phyloP scores from a whole-genome alignment of 805 yeast genomes.

The Lachancea kluyveri region DNA sequence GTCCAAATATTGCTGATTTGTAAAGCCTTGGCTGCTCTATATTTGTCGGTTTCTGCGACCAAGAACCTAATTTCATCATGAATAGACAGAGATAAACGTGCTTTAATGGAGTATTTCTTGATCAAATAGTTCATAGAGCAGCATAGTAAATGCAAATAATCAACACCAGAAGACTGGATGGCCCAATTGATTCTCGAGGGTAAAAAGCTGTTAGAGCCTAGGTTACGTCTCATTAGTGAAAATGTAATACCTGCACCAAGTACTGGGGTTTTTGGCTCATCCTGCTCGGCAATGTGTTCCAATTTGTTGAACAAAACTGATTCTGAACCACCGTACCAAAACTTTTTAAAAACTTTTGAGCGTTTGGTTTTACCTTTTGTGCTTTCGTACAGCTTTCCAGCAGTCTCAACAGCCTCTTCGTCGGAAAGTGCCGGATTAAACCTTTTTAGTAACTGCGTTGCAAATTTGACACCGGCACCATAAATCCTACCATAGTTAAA shows the following conservation, averaged over 20 bases:
- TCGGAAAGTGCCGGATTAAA: constrained; percentile 71
- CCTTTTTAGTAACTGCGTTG: constrained; percentile 74
- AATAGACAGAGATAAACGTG: constrained; percentile 78
- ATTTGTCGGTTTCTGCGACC: constrained; percentile 65
- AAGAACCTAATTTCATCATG: constrained; percentile 92
- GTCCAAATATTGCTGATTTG: constrained; percentile 95
- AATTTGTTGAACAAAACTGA: constrained; percentile 84
- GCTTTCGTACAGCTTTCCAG: constrained; percentile 61
- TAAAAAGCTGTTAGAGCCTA: constrained; percentile 59
- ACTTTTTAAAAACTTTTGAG: constrained; percentile 28
- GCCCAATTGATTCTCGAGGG: constrained; percentile 97
- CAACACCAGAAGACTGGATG: constrained; percentile 97
- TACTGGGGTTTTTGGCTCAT: constrained; percentile 81
- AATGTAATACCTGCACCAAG: constrained; percentile 89
- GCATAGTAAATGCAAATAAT: constrained; percentile 78
- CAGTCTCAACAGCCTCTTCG: constrained; percentile 56
- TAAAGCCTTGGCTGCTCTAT: constrained; percentile 71
- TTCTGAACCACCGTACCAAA: constrained; percentile 90
- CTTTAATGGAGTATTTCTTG: constrained; percentile 57
- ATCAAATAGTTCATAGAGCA: constrained; percentile 82
- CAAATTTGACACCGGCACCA: constrained; percentile 94
- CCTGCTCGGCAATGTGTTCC: constrained; percentile 80
- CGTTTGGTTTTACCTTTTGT: constrained; percentile 67
- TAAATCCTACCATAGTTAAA: constrained; percentile 96
- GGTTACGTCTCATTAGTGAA: constrained; percentile 62